These are phyloP conservation scores for Elsinoe perseae DNA, from an alignment of 2,329 filamentous ascomycete species.

Conservation along the genomic window DNA sequence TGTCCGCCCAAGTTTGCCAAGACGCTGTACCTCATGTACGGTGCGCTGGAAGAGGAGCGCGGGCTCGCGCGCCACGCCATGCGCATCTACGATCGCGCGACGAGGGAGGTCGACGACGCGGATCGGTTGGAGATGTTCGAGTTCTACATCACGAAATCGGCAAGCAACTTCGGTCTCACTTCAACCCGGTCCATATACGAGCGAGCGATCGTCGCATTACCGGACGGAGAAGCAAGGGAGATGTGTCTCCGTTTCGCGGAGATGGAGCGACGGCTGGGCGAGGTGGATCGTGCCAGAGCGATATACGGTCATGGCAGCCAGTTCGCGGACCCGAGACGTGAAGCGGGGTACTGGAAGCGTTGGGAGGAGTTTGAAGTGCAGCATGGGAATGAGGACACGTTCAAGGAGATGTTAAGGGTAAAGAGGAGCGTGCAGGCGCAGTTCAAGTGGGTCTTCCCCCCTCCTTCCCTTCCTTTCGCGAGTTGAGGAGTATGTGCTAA, in stretches of 20 bases:
- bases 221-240: slow-evolving; percentile 84
- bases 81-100: slow-evolving; percentile 97
- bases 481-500: slow-evolving; percentile 31
- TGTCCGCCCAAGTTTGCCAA: slow-evolving; percentile 96
- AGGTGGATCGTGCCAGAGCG: slow-evolving; percentile 88
- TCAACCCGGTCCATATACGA: slow-evolving; percentile 96
- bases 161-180: slow-evolving; percentile 92
- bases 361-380: slow-evolving; percentile 98
- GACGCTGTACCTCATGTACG: slow-evolving; percentile 95
- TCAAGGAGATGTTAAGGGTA: slow-evolving; percentile 97
- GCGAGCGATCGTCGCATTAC: slow-evolving; percentile 84
- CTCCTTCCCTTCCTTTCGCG: neutral
- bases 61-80: slow-evolving; percentile 93
- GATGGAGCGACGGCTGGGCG: slow-evolving; percentile 84
- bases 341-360: slow-evolving; percentile 84
- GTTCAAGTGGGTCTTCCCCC: slow-evolving; percentile 62
- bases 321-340: slow-evolving; percentile 91
- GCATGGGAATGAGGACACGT: slow-evolving; percentile 98
- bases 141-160: slow-evolving; percentile 98
- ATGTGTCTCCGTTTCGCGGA: slow-evolving; percentile 99
- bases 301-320: slow-evolving; percentile 96
- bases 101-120: slow-evolving; percentile 86
- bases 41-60: slow-evolving; percentile 89
- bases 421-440: slow-evolving; percentile 95
- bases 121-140: slow-evolving; percentile 97